Percentiles rank a stretch among this genome's conserved stretches.
Evolutionary conservation across 129 eudicot genomes (phyloP).

Genomic region (Helianthus annuus): DNA sequence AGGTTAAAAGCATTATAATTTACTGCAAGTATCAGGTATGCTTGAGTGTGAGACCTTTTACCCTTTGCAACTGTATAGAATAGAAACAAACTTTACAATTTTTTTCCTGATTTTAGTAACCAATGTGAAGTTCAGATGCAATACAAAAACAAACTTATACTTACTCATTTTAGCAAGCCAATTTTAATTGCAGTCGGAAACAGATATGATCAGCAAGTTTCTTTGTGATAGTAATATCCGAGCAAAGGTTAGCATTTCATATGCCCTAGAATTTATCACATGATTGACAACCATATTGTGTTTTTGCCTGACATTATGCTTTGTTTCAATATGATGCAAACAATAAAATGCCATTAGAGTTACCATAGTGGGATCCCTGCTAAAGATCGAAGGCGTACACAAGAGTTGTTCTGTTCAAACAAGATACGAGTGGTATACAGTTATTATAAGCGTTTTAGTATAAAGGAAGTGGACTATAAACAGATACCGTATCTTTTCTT

Average conservation of each 20-base stretch:
- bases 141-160: background rate
- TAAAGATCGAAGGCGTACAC: constrained; percentile 89
- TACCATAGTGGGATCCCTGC: constrained; percentile 89
- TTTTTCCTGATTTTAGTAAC: constrained; percentile 1
- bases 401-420: constrained; percentile 82
- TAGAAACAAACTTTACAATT: constrained; percentile 2
- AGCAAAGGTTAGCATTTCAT: constrained; percentile 65
- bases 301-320: background rate
- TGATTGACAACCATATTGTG: constrained; percentile 13
- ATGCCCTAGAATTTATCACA: constrained; percentile 17
- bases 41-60: background rate
- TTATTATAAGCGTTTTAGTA: background rate
- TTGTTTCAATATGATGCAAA: constrained; percentile 15
- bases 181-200: constrained; percentile 62
- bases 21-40: constrained; percentile 97
- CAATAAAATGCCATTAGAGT: constrained; percentile 51
- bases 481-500: constrained; percentile 15
- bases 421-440: constrained; percentile 77
- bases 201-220: constrained; percentile 84
- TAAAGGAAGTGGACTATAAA: background rate
- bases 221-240: constrained; percentile 78
- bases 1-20: constrained; percentile 82
- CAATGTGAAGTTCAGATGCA: background rate
- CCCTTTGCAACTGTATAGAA: background rate
- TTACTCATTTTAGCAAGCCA: background rate